phyloP scores from a whole-genome alignment of 345 rosid species.

The Hypericum androsaemum region DNA sequence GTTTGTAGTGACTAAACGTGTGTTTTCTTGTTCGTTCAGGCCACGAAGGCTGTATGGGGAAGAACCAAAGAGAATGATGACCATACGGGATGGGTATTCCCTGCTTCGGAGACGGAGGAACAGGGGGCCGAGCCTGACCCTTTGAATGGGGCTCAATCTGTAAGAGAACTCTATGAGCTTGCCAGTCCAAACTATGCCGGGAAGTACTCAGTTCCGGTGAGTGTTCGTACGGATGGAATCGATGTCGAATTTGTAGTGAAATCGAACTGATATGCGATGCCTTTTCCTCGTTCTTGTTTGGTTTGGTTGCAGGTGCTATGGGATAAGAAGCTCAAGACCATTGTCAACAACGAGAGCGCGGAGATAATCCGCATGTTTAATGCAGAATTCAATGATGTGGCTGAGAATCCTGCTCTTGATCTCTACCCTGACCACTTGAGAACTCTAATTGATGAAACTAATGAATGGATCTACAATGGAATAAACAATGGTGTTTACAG shows the following conservation, averaged over 20 bases:
- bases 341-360: constrained; percentile 41
- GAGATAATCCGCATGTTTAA: constrained; percentile 43
- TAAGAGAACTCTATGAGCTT: constrained; percentile 71
- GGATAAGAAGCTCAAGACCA: constrained; percentile 48
- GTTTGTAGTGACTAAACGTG: no score
- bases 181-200: constrained; percentile 68
- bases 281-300: constrained; percentile 6
- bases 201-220: constrained; percentile 83
- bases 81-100: constrained; percentile 91
- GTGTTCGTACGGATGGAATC: constrained; percentile 12
- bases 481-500: constrained; percentile 43
- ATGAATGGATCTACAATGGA: constrained; percentile 30
- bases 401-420: constrained; percentile 40
- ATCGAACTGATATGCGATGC: no score
- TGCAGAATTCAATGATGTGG: constrained; percentile 36
- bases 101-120: constrained; percentile 46
- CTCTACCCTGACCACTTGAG: constrained; percentile 30
- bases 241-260: neutral
- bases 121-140: constrained; percentile 68
- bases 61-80: constrained; percentile 74
- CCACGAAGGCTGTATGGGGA: constrained; percentile 80
- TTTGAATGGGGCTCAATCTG: constrained; percentile 61
- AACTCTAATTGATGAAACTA: constrained; percentile 29
- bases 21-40: constrained; percentile 32
- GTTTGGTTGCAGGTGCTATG: constrained; percentile 30